These are phyloP conservation scores for Cutaneotrichosporon sp. DNA, from an alignment of 1,284 basidiomycete species.

Conservation along the genomic window DNA sequence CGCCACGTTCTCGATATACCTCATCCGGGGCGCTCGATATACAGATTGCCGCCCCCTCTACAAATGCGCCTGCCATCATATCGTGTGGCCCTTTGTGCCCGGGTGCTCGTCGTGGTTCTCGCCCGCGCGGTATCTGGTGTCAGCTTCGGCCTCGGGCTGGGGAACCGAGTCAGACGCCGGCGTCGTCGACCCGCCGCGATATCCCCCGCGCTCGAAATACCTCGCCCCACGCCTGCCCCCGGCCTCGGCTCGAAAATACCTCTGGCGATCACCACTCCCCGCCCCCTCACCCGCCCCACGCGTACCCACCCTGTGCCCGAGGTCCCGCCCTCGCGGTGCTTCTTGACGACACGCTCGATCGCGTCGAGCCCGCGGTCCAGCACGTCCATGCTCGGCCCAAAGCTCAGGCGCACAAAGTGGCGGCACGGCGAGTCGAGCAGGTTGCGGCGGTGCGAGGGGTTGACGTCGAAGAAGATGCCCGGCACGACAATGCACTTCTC, in stretches of 20 bases:
- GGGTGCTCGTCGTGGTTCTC: slow-evolving; percentile 7
- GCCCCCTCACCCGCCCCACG: neutral
- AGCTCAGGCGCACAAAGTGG: slow-evolving; percentile 80
- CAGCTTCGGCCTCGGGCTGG: neutral
- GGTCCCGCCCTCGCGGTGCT: neutral
- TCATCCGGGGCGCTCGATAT: no score
- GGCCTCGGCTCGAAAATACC: no score
- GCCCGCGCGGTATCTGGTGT: neutral
- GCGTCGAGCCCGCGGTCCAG: slow-evolving; percentile 86
- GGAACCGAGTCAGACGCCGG: neutral
- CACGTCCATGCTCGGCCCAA: slow-evolving; percentile 80
- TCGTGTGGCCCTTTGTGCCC: slow-evolving; percentile 1
- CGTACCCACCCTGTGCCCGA: slow-evolving; percentile 12
- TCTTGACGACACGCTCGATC: slow-evolving; percentile 71
- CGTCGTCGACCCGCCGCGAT: no score
- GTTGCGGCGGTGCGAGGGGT: slow-evolving; percentile 71
- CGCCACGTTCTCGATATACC: no score
- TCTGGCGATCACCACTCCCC: neutral
- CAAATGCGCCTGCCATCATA: slow-evolving; percentile 5
- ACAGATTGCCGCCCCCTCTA: neutral
- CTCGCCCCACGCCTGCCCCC: neutral
- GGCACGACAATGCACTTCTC: slow-evolving; percentile 55
- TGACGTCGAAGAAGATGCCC: slow-evolving; percentile 80
- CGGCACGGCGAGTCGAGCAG: slow-evolving; percentile 90
- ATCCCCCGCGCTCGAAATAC: neutral